These are phyloP conservation scores for Vaccinium corymbosum DNA, from an alignment of 148 eudicot genomes.

Conservation along the genomic window DNA sequence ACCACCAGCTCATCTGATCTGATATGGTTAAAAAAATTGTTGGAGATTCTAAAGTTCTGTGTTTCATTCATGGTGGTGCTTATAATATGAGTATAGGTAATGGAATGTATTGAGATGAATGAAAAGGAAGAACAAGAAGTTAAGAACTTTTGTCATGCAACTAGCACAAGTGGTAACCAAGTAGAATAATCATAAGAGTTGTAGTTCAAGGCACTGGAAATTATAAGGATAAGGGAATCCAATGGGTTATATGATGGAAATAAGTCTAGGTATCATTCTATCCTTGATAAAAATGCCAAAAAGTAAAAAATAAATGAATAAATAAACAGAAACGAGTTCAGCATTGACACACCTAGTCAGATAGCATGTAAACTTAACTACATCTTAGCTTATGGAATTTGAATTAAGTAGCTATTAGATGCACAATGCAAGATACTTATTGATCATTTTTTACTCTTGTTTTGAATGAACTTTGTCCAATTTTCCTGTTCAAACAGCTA, in stretches of 20 bases:
- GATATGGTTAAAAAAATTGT: not conserved
- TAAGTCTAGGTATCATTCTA: not conserved
- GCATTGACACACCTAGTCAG: not conserved
- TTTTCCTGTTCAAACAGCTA: constrained; percentile 39
- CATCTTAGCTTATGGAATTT: not conserved
- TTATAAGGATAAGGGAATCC: not conserved
- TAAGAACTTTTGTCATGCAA: not conserved
- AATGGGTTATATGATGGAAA: not conserved
- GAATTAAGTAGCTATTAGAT: not conserved
- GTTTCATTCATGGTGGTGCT: not conserved
- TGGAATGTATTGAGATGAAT: not conserved
- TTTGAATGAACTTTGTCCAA: not conserved
- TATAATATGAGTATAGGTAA: not conserved
- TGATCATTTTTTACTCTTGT: constrained; percentile 5
- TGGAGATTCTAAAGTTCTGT: not conserved
- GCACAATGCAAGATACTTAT: not conserved
- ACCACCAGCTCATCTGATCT: not conserved
- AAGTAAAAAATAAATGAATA: not conserved
- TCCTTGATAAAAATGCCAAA: not conserved
- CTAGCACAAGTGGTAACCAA: constrained; percentile 8
- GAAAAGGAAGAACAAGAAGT: not conserved
- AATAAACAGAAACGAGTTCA: not conserved
- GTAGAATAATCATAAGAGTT: constrained; percentile 6
- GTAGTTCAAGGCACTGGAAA: not conserved
- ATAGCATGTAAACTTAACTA: not conserved